phyloP scores from a whole-genome alignment of 495 filamentous ascomycete species.

The Jackrogersella minutella region DNA sequence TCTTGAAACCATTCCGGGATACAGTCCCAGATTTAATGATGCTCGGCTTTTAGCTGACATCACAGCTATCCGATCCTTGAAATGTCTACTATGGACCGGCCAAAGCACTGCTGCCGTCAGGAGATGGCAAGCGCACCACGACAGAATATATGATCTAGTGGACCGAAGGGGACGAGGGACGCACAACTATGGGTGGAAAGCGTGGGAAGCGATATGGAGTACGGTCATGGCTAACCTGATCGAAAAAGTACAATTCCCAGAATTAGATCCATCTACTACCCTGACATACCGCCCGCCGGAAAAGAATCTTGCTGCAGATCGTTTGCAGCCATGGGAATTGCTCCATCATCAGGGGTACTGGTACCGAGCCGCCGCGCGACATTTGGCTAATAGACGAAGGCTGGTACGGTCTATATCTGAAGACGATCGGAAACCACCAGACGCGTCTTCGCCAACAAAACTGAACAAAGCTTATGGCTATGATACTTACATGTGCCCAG shows the following conservation, averaged over 20 bases:
- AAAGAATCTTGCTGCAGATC: constrained; percentile 71
- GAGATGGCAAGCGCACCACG: constrained; percentile 77
- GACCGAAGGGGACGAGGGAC: constrained; percentile 85
- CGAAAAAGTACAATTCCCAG: constrained; percentile 63
- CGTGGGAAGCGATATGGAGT: constrained; percentile 87
- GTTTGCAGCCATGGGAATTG: constrained; percentile 76
- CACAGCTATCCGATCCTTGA: constrained; percentile 77
- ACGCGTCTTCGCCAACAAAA: constrained; percentile 71
- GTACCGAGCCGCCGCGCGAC: constrained; percentile 73
- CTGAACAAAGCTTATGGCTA: constrained; percentile 74
- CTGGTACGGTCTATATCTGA: constrained; percentile 74
- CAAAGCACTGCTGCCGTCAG: constrained; percentile 77
- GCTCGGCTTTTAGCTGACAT: constrained; percentile 81
- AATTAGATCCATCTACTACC: constrained; percentile 47
- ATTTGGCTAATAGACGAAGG: constrained; percentile 64
- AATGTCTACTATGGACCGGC: constrained; percentile 79
- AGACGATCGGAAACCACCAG: constrained; percentile 74
- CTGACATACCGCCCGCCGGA: constrained; percentile 69
- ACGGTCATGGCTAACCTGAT: constrained; percentile 82
- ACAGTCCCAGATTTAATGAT: constrained; percentile 87
- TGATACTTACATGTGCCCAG: constrained; percentile 85
- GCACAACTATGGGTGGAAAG: constrained; percentile 83
- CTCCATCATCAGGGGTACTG: constrained; percentile 92
- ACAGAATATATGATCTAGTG: constrained; percentile 74
- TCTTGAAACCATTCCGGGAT: constrained; percentile 85